Conservation (phyloP, 345 rosid genomes). For the Salix purpurea region DNA sequence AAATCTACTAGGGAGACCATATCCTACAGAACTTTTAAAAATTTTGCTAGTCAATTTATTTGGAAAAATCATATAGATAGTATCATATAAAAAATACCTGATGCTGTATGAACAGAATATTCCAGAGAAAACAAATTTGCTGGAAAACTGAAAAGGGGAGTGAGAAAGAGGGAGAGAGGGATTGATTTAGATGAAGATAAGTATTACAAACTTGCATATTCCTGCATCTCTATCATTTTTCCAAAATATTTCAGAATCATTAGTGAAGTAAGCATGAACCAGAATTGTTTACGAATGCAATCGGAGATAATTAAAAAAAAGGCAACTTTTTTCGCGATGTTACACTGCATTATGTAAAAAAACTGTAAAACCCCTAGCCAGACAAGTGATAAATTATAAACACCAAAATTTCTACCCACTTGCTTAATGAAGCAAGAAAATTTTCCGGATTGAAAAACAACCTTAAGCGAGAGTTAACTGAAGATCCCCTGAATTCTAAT, state of each 20-base stretch:
- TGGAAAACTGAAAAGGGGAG: not conserved
- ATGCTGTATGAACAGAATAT: not conserved
- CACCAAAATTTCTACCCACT: not conserved
- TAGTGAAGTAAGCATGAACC: not conserved
- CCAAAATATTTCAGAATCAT: not conserved
- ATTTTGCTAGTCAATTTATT: not conserved
- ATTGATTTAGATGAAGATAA: not conserved
- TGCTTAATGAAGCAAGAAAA: not conserved
- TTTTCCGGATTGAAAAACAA: not conserved
- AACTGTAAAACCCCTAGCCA: not conserved
- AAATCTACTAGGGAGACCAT: not conserved
- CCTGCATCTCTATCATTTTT: not conserved
- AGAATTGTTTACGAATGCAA: not conserved
- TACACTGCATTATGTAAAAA: not conserved
- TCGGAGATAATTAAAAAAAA: not conserved
- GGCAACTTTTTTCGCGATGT: not conserved
- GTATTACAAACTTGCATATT: not conserved
- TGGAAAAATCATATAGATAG: not conserved
- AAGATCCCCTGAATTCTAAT: not conserved
- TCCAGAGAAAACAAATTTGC: not conserved
- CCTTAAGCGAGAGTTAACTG: not conserved
- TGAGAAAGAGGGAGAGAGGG: not conserved
- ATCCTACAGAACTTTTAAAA: not conserved
- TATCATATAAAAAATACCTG: not conserved
- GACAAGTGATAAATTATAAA: not conserved